These are phyloP conservation scores for Calonectria honghensis DNA, from an alignment of 2,329 filamentous ascomycete genomes.

Conservation along the genomic window DNA sequence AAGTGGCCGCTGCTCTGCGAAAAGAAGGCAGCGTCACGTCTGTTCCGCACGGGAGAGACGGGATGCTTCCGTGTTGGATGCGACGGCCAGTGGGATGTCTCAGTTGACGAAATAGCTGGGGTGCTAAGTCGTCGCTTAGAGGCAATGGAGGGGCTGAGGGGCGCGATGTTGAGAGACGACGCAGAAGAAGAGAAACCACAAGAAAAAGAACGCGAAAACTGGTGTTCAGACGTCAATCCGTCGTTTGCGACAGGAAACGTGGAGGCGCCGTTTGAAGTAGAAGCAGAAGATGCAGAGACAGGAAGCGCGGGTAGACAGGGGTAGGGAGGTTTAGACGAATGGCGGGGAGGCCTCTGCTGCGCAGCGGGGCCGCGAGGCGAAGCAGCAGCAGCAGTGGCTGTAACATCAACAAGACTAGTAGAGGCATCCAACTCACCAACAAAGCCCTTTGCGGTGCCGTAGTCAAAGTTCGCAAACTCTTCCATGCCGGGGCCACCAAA, in stretches of 20 bases:
- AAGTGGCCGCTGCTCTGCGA: conserved; percentile 51
- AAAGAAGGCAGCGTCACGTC: conserved; percentile 48
- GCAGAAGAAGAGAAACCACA: conserved; percentile 59
- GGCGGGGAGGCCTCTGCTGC: conserved; percentile 43
- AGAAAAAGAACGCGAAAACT: conserved; percentile 44
- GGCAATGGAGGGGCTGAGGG: conserved; percentile 37
- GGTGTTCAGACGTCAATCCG: conserved; percentile 45
- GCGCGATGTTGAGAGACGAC: conserved; percentile 55
- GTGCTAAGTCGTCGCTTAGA: conserved; percentile 46
- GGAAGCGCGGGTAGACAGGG: conserved; percentile 26
- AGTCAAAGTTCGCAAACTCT: conserved; percentile 69
- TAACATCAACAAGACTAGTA: conserved; percentile 43
- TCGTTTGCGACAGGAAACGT: conserved; percentile 44
- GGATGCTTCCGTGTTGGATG: conserved; percentile 45
- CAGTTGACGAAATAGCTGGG: conserved; percentile 50
- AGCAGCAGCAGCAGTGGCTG: conserved; percentile 26
- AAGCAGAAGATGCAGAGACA: conserved; percentile 42
- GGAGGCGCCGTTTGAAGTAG: conserved; percentile 41
- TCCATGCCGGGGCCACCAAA: conserved; percentile 70
- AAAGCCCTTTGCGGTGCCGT: conserved; percentile 69
- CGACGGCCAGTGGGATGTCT: conserved; percentile 50
- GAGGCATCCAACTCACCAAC: conserved; percentile 71
- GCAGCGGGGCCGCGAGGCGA: conserved; percentile 36
- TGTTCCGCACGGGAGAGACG: conserved; percentile 46
- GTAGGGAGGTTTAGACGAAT: conserved; percentile 29